Conservation (phyloP, 352 stramenopile genomes). For the Phytophthora rubi region DNA sequence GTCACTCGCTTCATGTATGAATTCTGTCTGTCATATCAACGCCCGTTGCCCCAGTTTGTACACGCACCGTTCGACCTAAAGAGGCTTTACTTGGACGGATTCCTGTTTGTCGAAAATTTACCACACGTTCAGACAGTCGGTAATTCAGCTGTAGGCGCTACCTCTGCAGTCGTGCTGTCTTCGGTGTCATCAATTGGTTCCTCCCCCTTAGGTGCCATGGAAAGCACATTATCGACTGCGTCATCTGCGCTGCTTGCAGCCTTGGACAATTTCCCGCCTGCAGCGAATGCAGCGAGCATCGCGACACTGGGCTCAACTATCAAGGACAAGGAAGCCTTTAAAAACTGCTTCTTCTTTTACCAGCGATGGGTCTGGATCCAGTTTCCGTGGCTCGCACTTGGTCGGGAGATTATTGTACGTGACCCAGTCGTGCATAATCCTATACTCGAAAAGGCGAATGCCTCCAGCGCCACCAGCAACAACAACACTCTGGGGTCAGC, state of each 20-base stretch:
- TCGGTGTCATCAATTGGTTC: conserved; percentile 16
- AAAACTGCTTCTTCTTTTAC: conserved; percentile 90
- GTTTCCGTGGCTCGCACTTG: conserved; percentile 92
- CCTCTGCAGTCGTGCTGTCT: conserved; percentile 20
- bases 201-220: conserved; percentile 20
- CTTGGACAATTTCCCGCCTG: conserved; percentile 37
- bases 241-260: conserved; percentile 37
- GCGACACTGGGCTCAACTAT: conserved; percentile 7
- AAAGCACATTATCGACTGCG: conserved; percentile 25
- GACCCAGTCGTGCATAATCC: conserved; percentile 51
- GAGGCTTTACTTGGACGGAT: conserved; percentile 71
- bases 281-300: conserved; percentile 22
- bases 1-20: conserved; percentile 92
- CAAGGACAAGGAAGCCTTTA: conserved; percentile 53
- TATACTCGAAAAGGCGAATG: conserved; percentile 37
- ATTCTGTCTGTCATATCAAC: conserved; percentile 83
- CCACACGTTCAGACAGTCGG: conserved; percentile 45
- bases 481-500: neutral
- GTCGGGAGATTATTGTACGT: conserved; percentile 65
- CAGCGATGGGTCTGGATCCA: conserved; percentile 94
- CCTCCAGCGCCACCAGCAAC: neutral
- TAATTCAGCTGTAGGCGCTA: conserved; percentile 14
- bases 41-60: conserved; percentile 74
- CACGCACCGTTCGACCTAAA: conserved; percentile 80
- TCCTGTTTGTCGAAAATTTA: conserved; percentile 73